A percentile compares a stretch with the other conserved stretches of the same genome.
Evolutionary conservation across 805 yeast species (phyloP).

Genomic region (Saccharomycopsis fibuligera): DNA sequence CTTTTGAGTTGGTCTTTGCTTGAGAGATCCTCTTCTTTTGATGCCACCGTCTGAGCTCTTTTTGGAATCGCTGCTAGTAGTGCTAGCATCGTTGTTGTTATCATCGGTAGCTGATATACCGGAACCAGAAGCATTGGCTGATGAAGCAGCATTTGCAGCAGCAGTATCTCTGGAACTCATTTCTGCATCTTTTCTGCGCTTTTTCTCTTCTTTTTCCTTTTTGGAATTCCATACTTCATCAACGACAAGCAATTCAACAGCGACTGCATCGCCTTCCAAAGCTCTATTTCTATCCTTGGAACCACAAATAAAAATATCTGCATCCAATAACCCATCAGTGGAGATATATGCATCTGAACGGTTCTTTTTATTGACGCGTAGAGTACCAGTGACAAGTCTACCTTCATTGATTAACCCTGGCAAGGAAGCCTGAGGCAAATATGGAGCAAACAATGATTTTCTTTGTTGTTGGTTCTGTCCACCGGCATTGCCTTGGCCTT

Average conservation of each 20-base stretch:
- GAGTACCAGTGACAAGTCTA: constrained; percentile 81
- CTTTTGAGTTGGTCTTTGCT: constrained; percentile 94
- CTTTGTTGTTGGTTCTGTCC: constrained; percentile 38
- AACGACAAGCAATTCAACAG: constrained; percentile 87
- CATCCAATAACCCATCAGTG: constrained; percentile 90
- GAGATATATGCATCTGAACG: constrained; percentile 98
- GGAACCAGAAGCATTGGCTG: too few relatives aligned
- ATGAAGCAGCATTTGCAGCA: not conserved
- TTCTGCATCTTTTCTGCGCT: constrained; percentile 69
- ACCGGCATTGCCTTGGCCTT: constrained; percentile 26
- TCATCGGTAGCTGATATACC: constrained; percentile 27
- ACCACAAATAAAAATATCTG: constrained; percentile 96
- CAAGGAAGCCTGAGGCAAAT: constrained; percentile 85
- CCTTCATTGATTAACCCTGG: constrained; percentile 90
- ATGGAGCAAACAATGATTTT: constrained; percentile 90
- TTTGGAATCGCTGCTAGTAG: constrained; percentile 66
- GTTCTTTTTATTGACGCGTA: constrained; percentile 92
- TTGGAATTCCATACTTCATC: constrained; percentile 98
- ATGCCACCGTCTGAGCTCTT: constrained; percentile 29
- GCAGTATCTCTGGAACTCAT: constrained; percentile 25
- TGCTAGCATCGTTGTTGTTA: constrained; percentile 30
- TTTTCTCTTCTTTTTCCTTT: constrained; percentile 94
- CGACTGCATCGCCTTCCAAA: constrained; percentile 92
- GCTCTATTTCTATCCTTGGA: constrained; percentile 98
- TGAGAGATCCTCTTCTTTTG: constrained; percentile 76